Evolutionary conservation across 495 filamentous ascomycete species (phyloP).

Genomic region (Aspergillus sclerotioniger): DNA sequence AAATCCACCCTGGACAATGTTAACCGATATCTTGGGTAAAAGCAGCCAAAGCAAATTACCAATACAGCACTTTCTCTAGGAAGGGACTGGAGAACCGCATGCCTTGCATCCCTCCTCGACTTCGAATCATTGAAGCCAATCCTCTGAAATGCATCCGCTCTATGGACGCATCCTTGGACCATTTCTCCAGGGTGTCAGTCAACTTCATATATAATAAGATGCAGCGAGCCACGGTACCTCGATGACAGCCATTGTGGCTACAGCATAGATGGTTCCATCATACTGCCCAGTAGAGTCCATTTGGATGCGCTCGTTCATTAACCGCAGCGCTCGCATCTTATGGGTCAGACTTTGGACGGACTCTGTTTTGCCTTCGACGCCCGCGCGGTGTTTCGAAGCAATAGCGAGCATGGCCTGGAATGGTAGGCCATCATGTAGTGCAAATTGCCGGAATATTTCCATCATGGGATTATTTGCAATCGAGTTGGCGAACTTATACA

Average conservation of each 20-base stretch:
- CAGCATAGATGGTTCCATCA: conserved; percentile 29
- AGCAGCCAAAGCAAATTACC: conserved; percentile 14
- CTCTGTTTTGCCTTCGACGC: conserved; percentile 27
- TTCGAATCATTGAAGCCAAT: conserved; percentile 27
- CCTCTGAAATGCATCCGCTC: conserved; percentile 31
- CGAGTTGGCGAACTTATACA: conserved; percentile 29
- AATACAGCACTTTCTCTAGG: conserved; percentile 29
- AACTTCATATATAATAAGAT: background rate
- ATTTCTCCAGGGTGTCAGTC: conserved; percentile 25
- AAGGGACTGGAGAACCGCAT: conserved; percentile 23
- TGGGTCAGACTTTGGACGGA: conserved; percentile 32
- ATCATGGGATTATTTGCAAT: conserved; percentile 26
- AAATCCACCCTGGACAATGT: conserved; percentile 25
- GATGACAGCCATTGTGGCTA: conserved; percentile 34
- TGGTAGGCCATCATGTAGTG: conserved; percentile 25
- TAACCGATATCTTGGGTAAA: background rate
- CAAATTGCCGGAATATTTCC: conserved; percentile 29
- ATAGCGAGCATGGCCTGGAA: conserved; percentile 34
- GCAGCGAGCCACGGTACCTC: conserved; percentile 19
- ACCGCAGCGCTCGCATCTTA: conserved; percentile 26
- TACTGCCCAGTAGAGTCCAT: conserved; percentile 18
- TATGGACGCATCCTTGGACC: conserved; percentile 30
- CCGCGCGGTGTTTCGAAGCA: conserved; percentile 30
- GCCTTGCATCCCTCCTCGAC: conserved; percentile 27
- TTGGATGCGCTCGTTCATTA: conserved; percentile 31